phyloP scores from a whole-genome alignment of 2,329 filamentous ascomycete species.

The Colletotrichum karsti region DNA sequence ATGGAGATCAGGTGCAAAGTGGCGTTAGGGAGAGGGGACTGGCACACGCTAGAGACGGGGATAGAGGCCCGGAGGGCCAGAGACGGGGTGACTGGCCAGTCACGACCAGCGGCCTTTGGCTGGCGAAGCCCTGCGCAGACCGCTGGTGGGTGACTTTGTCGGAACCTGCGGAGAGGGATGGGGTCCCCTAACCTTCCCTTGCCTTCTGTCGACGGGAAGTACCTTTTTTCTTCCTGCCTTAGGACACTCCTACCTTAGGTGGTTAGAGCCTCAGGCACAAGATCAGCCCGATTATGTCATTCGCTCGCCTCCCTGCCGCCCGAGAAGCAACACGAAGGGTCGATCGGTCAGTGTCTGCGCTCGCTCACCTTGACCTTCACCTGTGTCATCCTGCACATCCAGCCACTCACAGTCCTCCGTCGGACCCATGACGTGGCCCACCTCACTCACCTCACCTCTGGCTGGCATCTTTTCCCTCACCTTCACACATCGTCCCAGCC shows the following conservation, averaged over 20 bases:
- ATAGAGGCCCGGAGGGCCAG: too few relatives aligned
- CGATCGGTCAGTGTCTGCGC: conserved; percentile 6
- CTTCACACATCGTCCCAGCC: not conserved
- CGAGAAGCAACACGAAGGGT: conserved; percentile 3
- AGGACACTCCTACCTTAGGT: not conserved
- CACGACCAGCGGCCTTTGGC: not conserved
- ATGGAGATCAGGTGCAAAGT: conserved; percentile 18
- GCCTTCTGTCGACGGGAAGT: not conserved
- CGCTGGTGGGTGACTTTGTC: conserved; percentile 1
- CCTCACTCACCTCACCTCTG: not conserved
- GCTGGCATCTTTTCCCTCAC: too few relatives aligned
- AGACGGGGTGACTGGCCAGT: conserved; percentile 14
- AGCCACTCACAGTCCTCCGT: not conserved
- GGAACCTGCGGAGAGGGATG: conserved; percentile 20
- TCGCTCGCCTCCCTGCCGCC: not conserved
- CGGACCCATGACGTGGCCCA: not conserved
- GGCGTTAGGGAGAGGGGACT: conserved; percentile 11
- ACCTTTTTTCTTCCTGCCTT: not conserved
- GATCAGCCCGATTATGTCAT: conserved; percentile 18
- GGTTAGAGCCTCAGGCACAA: conserved; percentile 11
- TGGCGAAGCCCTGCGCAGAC: not conserved
- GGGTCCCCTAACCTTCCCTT: not conserved
- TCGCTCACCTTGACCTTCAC: not conserved
- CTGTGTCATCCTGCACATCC: not conserved
- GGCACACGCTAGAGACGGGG: not conserved